These are phyloP conservation scores for Aristolochia contorta DNA, from an alignment of 164 flowering plant species.

Conservation along the genomic window DNA sequence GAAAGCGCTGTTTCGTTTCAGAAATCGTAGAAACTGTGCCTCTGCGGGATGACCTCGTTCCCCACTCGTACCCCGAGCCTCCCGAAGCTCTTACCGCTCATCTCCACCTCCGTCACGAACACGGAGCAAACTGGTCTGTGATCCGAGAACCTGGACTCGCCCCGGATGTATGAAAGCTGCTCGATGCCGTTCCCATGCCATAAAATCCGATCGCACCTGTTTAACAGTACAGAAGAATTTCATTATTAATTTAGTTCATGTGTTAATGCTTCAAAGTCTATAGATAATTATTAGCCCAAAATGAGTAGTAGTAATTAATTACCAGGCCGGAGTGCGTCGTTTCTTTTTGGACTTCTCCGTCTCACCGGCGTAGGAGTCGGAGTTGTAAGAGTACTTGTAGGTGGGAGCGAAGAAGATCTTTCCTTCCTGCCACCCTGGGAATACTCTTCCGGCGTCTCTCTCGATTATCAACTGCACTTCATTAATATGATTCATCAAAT, in stretches of 20 bases:
- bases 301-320: neutral
- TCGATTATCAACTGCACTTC: slow-evolving; percentile 56
- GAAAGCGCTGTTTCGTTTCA: slow-evolving; percentile 3
- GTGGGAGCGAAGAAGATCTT: slow-evolving; percentile 78
- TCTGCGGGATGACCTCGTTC: slow-evolving; percentile 16
- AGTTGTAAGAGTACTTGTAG: slow-evolving; percentile 77
- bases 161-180: slow-evolving; percentile 62
- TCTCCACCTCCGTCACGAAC: slow-evolving; percentile 27
- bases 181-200: slow-evolving; percentile 83
- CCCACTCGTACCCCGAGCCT: slow-evolving; percentile 3
- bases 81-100: slow-evolving; percentile 5
- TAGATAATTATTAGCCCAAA: too few relatives aligned
- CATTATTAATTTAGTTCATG: too few relatives aligned
- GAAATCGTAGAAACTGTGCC: slow-evolving; percentile 24
- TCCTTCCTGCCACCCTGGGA: slow-evolving; percentile 73
- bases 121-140: slow-evolving; percentile 89
- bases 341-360: slow-evolving; percentile 79
- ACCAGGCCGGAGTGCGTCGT: slow-evolving; percentile 91
- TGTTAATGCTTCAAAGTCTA: too few relatives aligned
- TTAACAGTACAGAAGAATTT: too few relatives aligned
- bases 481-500: neutral
- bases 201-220: slow-evolving; percentile 94
- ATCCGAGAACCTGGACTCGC: slow-evolving; percentile 95
- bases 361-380: slow-evolving; percentile 88
- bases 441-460: slow-evolving; percentile 78